Conservation (phyloP, 768 basidiomycete species). For the Calocybe cyanea region DNA sequence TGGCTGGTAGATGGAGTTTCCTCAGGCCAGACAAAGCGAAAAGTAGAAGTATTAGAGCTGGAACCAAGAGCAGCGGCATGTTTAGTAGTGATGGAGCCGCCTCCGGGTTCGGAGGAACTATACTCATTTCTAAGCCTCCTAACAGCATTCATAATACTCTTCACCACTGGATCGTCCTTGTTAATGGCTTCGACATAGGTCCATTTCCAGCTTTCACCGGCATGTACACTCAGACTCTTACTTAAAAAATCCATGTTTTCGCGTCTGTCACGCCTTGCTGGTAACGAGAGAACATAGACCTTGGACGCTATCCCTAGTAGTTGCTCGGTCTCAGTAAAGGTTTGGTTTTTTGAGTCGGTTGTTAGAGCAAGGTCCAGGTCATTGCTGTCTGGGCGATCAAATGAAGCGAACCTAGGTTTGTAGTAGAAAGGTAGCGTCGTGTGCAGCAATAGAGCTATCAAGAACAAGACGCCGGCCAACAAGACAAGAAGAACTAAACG, state of each 20-base stretch:
- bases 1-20: slow-evolving; percentile 19
- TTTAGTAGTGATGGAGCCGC: too few relatives aligned
- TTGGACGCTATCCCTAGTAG: slow-evolving; percentile 34
- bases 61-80: not conserved
- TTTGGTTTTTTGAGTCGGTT: too few relatives aligned
- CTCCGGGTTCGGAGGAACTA: too few relatives aligned
- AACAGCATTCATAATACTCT: slow-evolving; percentile 42
- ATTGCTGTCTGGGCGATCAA: too few relatives aligned
- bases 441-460: too few relatives aligned
- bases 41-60: not conserved
- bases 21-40: slow-evolving; percentile 20
- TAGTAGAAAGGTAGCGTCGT: too few relatives aligned
- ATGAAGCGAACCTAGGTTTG: too few relatives aligned
- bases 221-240: slow-evolving; percentile 24
- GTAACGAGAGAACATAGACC: slow-evolving; percentile 60
- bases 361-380: too few relatives aligned
- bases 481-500: too few relatives aligned
- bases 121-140: slow-evolving; percentile 21
- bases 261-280: slow-evolving; percentile 50
- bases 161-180: slow-evolving; percentile 33
- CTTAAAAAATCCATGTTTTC: slow-evolving; percentile 55
- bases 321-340: too few relatives aligned
- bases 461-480: too few relatives aligned
- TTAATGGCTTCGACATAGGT: slow-evolving; percentile 49
- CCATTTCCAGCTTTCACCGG: slow-evolving; percentile 38